Evolutionary conservation across 1,284 basidiomycete species (phyloP).

Genomic region (Heterobasidion parviporum): DNA sequence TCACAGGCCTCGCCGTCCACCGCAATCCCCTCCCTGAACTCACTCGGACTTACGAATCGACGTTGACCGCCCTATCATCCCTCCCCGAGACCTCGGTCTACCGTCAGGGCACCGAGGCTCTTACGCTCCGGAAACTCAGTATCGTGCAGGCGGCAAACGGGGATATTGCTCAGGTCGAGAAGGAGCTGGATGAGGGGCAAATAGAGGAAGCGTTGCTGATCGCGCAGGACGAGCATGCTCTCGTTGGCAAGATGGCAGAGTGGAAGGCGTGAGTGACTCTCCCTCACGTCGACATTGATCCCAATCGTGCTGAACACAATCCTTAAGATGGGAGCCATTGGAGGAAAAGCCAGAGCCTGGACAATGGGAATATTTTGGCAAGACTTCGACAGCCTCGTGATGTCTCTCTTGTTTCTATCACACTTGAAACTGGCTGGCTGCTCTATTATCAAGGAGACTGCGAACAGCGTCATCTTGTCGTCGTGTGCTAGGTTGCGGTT

Average conservation of each 20-base stretch:
- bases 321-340: slow-evolving; percentile 78
- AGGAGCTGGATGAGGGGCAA: slow-evolving; percentile 66
- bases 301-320: slow-evolving; percentile 2
- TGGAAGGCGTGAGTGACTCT: slow-evolving; percentile 85
- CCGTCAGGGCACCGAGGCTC: slow-evolving; percentile 82
- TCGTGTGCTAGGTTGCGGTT: neutral
- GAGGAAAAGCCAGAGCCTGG: slow-evolving; percentile 74
- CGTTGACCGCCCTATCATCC: slow-evolving; percentile 61
- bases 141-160: slow-evolving; percentile 65
- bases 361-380: slow-evolving; percentile 83
- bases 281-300: slow-evolving; percentile 1
- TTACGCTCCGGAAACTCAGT: slow-evolving; percentile 78
- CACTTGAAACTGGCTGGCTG: neutral
- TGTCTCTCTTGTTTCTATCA: neutral
- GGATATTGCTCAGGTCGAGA: slow-evolving; percentile 63
- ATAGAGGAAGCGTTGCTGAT: slow-evolving; percentile 81
- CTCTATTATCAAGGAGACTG: neutral
- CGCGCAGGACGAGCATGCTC: slow-evolving; percentile 75
- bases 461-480: neutral
- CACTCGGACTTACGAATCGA: slow-evolving; percentile 69
- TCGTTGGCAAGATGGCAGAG: slow-evolving; percentile 82
- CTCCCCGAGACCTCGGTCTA: slow-evolving; percentile 84
- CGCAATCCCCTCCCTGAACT: slow-evolving; percentile 77
- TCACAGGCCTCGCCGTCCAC: slow-evolving; percentile 70
- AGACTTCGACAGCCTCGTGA: slow-evolving; percentile 33